Percentiles rank a stretch among this genome's conserved stretches.
Evolutionary conservation across 441 rosid genomes (phyloP).

Genomic region (Aleurites moluccanus): DNA sequence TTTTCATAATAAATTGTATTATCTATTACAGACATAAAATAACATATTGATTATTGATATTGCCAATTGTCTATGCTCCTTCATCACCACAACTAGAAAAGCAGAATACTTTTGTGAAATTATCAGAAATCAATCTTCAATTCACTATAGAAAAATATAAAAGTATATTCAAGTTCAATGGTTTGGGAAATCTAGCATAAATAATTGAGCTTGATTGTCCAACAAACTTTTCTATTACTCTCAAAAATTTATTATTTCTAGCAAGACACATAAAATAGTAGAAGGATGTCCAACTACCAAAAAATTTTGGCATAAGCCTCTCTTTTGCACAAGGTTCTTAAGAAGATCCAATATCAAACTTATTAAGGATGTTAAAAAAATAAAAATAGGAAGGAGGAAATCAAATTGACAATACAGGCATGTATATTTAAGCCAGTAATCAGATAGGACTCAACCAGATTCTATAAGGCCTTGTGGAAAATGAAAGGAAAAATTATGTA

Average conservation of each 20-base stretch:
- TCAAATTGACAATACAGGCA: background rate
- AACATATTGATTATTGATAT: background rate
- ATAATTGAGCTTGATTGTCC: background rate
- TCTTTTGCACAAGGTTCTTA: background rate
- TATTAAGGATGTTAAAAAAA: background rate
- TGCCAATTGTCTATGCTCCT: background rate
- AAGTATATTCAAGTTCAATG: background rate
- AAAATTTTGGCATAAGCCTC: background rate
- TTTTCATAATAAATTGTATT: background rate
- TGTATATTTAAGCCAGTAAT: background rate
- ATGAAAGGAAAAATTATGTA: background rate
- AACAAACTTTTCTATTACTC: background rate
- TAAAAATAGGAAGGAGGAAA: background rate
- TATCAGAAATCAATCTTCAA: conserved; percentile 1
- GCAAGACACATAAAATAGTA: background rate
- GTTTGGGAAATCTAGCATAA: background rate
- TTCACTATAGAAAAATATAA: background rate
- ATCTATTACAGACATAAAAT: background rate
- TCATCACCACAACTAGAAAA: background rate
- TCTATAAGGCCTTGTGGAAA: background rate
- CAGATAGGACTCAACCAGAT: background rate
- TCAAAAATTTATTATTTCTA: background rate
- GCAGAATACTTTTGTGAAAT: background rate
- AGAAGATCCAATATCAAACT: background rate
- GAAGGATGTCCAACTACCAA: background rate